Evolutionary conservation across 306 rosid genomes (phyloP).

Genomic region (Sicyos edulis): DNA sequence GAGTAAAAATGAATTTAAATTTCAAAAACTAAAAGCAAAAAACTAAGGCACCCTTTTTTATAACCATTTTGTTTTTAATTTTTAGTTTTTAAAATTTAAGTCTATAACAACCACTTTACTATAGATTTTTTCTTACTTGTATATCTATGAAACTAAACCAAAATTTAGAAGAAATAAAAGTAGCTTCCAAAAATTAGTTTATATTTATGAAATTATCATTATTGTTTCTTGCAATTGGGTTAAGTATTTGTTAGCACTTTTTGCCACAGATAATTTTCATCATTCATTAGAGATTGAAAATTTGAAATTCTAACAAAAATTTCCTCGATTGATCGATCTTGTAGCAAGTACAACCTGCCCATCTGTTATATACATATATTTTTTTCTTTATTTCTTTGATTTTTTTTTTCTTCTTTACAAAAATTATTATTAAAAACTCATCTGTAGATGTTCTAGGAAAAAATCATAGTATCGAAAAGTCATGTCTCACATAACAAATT

Average conservation of each 20-base stretch:
- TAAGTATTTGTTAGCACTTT: neutral
- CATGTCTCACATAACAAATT: neutral
- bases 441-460: neutral
- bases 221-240: neutral
- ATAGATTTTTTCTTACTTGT: no score
- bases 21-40: no score
- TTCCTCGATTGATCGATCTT: neutral
- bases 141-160: no score
- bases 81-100: neutral
- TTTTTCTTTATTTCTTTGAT: neutral
- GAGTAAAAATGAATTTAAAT: no score
- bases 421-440: neutral
- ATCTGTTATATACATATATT: neutral
- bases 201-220: no score
- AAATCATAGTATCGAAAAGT: neutral
- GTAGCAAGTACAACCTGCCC: neutral
- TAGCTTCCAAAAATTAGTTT: no score
- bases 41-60: neutral
- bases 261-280: neutral
- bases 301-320: neutral
- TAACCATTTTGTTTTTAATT: no score
- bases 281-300: neutral
- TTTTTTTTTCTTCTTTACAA: no score
- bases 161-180: no score
- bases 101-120: no score